Base-by-base conservation (phyloP, 75 land plant genomes). In the Pinus tabuliformis region DNA sequence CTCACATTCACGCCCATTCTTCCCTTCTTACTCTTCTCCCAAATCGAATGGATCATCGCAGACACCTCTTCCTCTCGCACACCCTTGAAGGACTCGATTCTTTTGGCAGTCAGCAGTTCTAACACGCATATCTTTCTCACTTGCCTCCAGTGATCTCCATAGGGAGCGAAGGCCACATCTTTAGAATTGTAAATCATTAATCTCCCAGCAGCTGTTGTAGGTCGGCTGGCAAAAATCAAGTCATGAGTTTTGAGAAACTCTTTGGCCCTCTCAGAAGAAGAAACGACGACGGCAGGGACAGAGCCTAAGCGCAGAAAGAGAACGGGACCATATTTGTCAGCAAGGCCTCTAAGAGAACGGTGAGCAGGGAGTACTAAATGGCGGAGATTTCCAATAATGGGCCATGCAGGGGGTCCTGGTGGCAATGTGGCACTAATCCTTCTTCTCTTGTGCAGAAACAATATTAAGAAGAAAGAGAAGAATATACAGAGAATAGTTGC, bases 121-220 rank as follows among this genome's bases (percentile, higher is more conserved):
- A 82, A 72, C 3, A 83, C 81, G 73, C 68, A 74, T 72, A 81
- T 73, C 16, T 84, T 62, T 30, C 80, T 61, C 75, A 81, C 81
- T 15, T 83, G 73, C 21, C 84, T 54, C 86, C 80, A 84, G 59
- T 84, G 77, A 49, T 81, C 84, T 15, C 86, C 84, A 61, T 84
- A 84, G 52, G 56, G 77, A 1, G 84, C 68, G 70, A 78, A 84
- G 1, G 74, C 77, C 83, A 84, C 66, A 49, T 81, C 86, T 58
- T 78, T 72, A 22, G 66, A 77, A 16, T 81, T 77, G 42, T 72
- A 80, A 42, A 66, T 70, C 57, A 81, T 58, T 22, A 81, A 77
- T 64, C 81, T 84, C 36, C 78, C 78, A 15, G 73, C 76, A 0
- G 74, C 56, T 15, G 66, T 75, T 61, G 74, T 22, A 24, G 82